Evolutionary conservation across 495 filamentous ascomycete genomes (phyloP).

Genomic region (Penicillium egyptiacum): DNA sequence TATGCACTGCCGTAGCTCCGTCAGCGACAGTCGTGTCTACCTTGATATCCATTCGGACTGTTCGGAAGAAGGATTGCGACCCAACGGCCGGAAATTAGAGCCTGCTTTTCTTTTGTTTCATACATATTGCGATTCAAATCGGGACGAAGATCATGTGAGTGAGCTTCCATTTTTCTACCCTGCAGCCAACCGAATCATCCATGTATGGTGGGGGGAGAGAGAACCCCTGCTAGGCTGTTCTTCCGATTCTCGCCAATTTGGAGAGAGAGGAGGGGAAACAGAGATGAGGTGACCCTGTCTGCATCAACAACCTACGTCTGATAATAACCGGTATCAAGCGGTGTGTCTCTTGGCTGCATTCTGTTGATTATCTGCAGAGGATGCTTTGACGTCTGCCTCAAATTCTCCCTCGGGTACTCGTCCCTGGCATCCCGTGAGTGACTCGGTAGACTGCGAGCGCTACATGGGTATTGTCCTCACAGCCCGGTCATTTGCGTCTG

Average conservation of each 20-base stretch:
- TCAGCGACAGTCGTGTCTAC: conserved; percentile 36
- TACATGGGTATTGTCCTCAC: conserved; percentile 13
- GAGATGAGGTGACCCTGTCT: conserved; percentile 6
- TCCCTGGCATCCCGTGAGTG: conserved; percentile 8
- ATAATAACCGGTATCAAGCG: conserved; percentile 19
- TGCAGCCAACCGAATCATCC: conserved; percentile 24
- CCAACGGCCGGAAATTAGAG: neutral
- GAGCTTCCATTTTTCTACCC: conserved; percentile 13
- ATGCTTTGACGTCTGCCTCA: conserved; percentile 6
- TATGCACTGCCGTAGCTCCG: conserved; percentile 10
- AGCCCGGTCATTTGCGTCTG: conserved; percentile 24
- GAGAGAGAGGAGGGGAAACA: neutral
- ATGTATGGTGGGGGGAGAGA: conserved; percentile 13
- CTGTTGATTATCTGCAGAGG: conserved; percentile 1
- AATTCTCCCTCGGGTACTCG: conserved; percentile 2
- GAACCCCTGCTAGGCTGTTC: neutral
- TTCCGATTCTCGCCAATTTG: conserved; percentile 12
- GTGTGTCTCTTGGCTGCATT: conserved; percentile 33
- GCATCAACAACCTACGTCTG: conserved; percentile 12
- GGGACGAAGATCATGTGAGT: conserved; percentile 11
- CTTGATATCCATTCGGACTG: conserved; percentile 41
- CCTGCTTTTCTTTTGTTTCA: conserved; percentile 2
- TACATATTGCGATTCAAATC: conserved; percentile 5
- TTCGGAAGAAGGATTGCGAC: conserved; percentile 32
- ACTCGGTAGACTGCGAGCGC: conserved; percentile 4